Evolutionary conservation across 768 basidiomycete species (phyloP), one percentile per base, ranked within the genome.

Genomic region (Jaapia argillacea): DNA sequence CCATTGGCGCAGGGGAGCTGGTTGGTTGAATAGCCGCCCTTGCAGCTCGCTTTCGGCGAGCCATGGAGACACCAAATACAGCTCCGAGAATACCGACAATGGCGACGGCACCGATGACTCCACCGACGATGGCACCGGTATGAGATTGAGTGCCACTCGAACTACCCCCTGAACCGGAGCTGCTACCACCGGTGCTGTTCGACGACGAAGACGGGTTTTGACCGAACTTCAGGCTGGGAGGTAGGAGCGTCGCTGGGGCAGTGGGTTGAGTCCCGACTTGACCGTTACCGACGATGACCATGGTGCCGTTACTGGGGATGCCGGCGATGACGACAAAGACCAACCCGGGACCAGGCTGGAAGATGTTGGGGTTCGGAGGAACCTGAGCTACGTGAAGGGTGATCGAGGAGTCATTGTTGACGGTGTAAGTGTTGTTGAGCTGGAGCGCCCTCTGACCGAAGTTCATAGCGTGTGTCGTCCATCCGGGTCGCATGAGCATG

Each of bases 281-380:
- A 1, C 93, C 92, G 44, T 68, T 80, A 3, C 93, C 93, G 21
- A 91, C 70, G 45, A 78, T 86, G 43, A 93, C 71, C 59, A 72
- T 74, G 7, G 77, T 74, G 2, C 84, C 92, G 47, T 80, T 81
- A 42, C 79, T 82, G 2, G 92, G 93, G 10, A 96, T 76, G 31
- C 89, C 91, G 49, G 82, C 71, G 48, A 97, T 74, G 26, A 79
- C 83, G 46, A 93, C 85, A 54, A 78, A 96, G 47, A 93, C 47
- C 49, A 92, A 67, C 1, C 76, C 85, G 5, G 93, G 92, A 4
- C 93, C 93, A 4, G 94, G 93, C 53, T 85, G 81, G 68, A 96
- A 75, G 54, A 97, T 52, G 57, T 87, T 84, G 6, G 92, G 67
- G 62, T 86, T 90, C 0, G 89, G 85, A 0, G 88, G 89, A 5